A percentile compares a stretch with the other conserved stretches of the same genome.
phyloP scores from a whole-genome alignment of 2,329 filamentous ascomycete species.

The Ramularia endophylla region DNA sequence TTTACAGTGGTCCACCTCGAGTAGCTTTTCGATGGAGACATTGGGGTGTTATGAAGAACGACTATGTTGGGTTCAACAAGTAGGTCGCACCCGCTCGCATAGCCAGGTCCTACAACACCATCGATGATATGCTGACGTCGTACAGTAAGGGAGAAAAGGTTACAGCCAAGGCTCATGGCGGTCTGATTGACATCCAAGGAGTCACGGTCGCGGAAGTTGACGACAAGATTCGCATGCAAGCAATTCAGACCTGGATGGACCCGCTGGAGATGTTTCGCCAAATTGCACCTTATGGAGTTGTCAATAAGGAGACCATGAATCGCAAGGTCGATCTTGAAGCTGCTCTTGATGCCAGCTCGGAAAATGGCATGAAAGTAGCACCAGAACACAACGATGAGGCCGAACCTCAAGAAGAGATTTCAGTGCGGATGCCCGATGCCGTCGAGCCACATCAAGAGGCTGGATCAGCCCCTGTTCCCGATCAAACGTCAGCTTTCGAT shows the following conservation, averaged over 20 bases:
- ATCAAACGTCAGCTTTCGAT: background rate
- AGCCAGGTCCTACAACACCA: conserved; percentile 6
- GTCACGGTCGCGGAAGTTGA: conserved; percentile 58
- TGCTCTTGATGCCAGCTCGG: conserved; percentile 16
- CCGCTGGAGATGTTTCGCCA: conserved; percentile 62
- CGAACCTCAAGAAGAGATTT: background rate
- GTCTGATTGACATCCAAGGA: conserved; percentile 57
- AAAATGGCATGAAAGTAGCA: conserved; percentile 18
- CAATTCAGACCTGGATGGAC: conserved; percentile 60
- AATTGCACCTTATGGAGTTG: conserved; percentile 48
- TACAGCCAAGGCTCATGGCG: conserved; percentile 55
- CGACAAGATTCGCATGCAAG: conserved; percentile 52
- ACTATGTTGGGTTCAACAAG: conserved; percentile 61
- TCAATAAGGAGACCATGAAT: conserved; percentile 39
- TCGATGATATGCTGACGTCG: conserved; percentile 17
- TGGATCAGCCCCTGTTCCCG: too few relatives aligned
- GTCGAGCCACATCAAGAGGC: conserved; percentile 20
- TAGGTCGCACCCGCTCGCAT: conserved; percentile 32
- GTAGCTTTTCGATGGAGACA: conserved; percentile 63
- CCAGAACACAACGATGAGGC: conserved; percentile 13
- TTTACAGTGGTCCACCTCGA: conserved; percentile 58
- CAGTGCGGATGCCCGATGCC: conserved; percentile 5
- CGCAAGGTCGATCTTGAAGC: conserved; percentile 28
- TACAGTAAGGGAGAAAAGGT: conserved; percentile 57
- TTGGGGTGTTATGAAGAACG: conserved; percentile 61